These are phyloP conservation scores for Gracilaria caudata DNA, from an alignment of 23 red algal genomes.

Conservation along the genomic window DNA sequence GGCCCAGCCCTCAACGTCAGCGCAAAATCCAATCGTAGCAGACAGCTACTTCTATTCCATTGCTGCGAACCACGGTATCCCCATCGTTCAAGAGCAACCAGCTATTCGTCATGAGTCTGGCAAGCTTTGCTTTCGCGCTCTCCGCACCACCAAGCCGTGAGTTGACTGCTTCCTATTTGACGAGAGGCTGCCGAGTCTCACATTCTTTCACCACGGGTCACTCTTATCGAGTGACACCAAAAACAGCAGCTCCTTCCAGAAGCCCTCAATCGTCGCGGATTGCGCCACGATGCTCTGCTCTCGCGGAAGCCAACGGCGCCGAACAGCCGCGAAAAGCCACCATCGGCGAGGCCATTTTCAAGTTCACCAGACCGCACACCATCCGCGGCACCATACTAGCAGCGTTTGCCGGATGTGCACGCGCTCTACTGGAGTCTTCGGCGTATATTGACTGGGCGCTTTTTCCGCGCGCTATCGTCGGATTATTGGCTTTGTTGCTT, in stretches of 20 bases:
- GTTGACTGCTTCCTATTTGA: not conserved
- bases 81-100: too few relatives aligned
- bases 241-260: not conserved
- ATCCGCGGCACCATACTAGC: conserved; percentile 97
- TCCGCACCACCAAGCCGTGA: not conserved
- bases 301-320: conserved; percentile 22
- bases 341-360: conserved; percentile 32
- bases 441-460: conserved; percentile 71
- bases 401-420: conserved; percentile 75
- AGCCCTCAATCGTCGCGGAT: not conserved
- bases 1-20: too few relatives aligned
- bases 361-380: conserved; percentile 98
- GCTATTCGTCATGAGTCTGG: not conserved
- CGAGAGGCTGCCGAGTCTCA: not conserved
- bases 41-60: too few relatives aligned
- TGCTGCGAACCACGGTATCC: too few relatives aligned
- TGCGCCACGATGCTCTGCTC: not conserved
- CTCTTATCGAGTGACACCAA: not conserved
- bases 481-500: conserved; percentile 83
- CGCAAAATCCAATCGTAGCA: too few relatives aligned
- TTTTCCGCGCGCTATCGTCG: conserved; percentile 73
- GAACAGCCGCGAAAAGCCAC: not conserved
- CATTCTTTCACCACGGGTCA: not conserved
- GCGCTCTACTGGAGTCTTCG: conserved; percentile 83
- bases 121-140: not conserved